Evolutionary conservation across 2,329 filamentous ascomycete species (phyloP).

Genomic region (Fusarium bactridioides): DNA sequence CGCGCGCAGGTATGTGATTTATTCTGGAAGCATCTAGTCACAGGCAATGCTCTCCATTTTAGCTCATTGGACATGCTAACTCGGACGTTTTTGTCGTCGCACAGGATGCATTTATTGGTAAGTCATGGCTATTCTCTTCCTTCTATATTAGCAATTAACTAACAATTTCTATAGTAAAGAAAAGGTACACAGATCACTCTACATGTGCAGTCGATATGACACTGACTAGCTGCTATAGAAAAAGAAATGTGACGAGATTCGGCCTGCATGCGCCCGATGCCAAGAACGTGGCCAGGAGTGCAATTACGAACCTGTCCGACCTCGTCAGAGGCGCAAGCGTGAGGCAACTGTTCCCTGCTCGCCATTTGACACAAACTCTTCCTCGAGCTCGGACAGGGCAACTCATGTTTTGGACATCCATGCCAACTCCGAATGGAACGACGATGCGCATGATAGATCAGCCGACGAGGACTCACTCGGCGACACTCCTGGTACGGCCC

Average conservation of each 20-base stretch:
- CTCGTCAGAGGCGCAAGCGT: conserved; percentile 50
- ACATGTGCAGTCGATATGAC: not conserved
- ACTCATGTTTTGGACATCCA: conserved; percentile 17
- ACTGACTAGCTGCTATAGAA: conserved; percentile 51
- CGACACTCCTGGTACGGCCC: conserved; percentile 8
- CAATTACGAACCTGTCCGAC: conserved; percentile 57
- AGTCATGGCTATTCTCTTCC: conserved; percentile 30
- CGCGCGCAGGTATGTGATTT: conserved; percentile 50
- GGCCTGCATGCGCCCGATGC: conserved; percentile 61
- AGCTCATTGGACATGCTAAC: conserved; percentile 11
- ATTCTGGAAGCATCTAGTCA: conserved; percentile 7
- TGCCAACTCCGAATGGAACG: conserved; percentile 13
- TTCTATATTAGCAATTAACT: conserved; percentile 9
- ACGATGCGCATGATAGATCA: conserved; percentile 24
- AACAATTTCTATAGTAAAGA: conserved; percentile 55
- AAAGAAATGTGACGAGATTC: conserved; percentile 65
- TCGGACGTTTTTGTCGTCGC: conserved; percentile 7
- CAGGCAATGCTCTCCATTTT: not conserved
- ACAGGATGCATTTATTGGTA: conserved; percentile 63
- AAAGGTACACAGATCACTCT: conserved; percentile 48
- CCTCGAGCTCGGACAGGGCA: conserved; percentile 32
- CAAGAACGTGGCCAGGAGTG: conserved; percentile 58
- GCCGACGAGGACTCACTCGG: conserved; percentile 28
- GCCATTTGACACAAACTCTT: conserved; percentile 29
- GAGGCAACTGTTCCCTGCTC: conserved; percentile 33